These are phyloP conservation scores for Hypoxylon sp. DNA, from an alignment of 2,329 filamentous ascomycete species.

Conservation along the genomic window DNA sequence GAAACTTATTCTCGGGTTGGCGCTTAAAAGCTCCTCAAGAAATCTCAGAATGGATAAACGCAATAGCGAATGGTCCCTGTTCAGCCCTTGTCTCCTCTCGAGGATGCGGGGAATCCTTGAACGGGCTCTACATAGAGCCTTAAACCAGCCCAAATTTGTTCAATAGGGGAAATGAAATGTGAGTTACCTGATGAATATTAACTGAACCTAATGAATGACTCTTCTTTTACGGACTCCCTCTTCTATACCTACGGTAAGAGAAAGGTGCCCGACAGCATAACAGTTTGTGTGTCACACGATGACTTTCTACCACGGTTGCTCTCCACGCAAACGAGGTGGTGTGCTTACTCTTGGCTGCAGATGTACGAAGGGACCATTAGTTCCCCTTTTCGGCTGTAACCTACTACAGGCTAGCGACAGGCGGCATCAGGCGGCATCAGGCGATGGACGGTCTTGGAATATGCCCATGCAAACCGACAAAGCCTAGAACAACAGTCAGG, in stretches of 20 bases:
- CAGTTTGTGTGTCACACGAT: slow-evolving; percentile 36
- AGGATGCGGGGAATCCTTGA: slow-evolving; percentile 44
- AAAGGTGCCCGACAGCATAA: slow-evolving; percentile 4
- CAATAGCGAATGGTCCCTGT: slow-evolving; percentile 8
- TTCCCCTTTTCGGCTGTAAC: slow-evolving; percentile 30
- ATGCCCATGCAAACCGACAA: slow-evolving; percentile 13
- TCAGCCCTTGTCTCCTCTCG: slow-evolving; percentile 8
- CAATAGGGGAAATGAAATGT: neutral
- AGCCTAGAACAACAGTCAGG: slow-evolving; percentile 11
- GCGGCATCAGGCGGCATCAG: slow-evolving; percentile 13
- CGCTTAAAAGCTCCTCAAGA: neutral
- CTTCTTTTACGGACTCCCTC: neutral
- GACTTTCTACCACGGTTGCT: slow-evolving; percentile 1
- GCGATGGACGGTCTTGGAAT: slow-evolving; percentile 21
- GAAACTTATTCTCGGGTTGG: neutral
- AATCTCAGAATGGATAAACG: neutral
- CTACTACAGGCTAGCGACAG: slow-evolving; percentile 23
- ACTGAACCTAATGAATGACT: neutral
- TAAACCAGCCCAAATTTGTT: slow-evolving; percentile 1
- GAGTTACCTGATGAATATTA: neutral
- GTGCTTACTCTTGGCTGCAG: slow-evolving; percentile 34
- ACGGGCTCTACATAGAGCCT: neutral
- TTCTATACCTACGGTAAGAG: neutral
- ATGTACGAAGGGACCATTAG: slow-evolving; percentile 43
- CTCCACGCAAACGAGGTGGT: slow-evolving; percentile 22